A percentile compares a stretch with the other conserved stretches of the same genome.
phyloP scores from a whole-genome alignment of 805 yeast genomes.

The Wickerhamomyces rabaulensis region DNA sequence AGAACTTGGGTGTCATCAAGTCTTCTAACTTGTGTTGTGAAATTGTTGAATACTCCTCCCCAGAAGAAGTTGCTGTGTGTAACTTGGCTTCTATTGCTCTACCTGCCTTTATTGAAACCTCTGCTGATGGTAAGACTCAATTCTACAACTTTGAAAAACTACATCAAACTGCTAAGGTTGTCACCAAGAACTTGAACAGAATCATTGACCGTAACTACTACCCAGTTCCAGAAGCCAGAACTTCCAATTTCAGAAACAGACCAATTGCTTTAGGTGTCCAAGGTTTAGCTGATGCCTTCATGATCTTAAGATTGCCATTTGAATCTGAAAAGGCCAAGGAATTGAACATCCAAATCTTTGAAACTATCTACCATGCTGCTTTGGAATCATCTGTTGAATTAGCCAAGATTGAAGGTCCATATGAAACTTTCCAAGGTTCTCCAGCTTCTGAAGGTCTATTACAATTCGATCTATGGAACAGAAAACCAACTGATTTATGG shows the following conservation, averaged over 20 bases:
- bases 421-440: constrained; percentile 72
- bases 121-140: constrained; percentile 38
- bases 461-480: constrained; percentile 86
- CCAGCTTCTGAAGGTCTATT: constrained; percentile 84
- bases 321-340: constrained; percentile 75
- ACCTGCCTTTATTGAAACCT: constrained; percentile 63
- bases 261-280: constrained; percentile 99
- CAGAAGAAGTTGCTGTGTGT: constrained; percentile 95
- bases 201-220: constrained; percentile 83
- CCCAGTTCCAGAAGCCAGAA: constrained; percentile 73
- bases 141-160: constrained; percentile 67
- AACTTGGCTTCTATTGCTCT: constrained; percentile 88
- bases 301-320: constrained; percentile 76
- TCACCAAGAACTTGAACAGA: constrained; percentile 72
- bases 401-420: constrained; percentile 64
- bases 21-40: constrained; percentile 94
- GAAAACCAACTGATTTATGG: constrained; percentile 72
- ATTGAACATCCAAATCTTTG: constrained; percentile 82
- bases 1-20: constrained; percentile 87
- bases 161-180: constrained; percentile 72
- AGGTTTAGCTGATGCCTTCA: constrained; percentile 88
- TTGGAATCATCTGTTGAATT: constrained; percentile 82
- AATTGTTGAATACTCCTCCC: constrained; percentile 84
- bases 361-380: constrained; percentile 93
- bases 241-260: constrained; percentile 76